Percentiles rank a stretch among this genome's conserved stretches.
These are phyloP conservation scores for Panaeolus cyanescens DNA, from an alignment of 768 basidiomycete species.

Conservation along the genomic window DNA sequence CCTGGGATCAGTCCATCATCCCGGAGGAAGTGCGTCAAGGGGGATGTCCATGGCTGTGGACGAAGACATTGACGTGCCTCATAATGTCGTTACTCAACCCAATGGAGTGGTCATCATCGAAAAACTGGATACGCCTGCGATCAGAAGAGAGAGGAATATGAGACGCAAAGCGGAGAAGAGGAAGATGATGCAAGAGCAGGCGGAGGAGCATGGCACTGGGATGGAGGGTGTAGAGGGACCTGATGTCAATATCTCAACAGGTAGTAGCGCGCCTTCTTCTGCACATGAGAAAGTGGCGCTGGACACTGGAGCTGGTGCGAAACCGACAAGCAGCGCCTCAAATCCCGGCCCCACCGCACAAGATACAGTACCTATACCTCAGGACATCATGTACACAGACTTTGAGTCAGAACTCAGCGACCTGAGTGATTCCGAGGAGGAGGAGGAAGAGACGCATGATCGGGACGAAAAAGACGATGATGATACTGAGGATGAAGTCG, in stretches of 20 bases:
- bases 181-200: conserved; percentile 6
- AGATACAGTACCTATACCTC: neutral
- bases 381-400: neutral
- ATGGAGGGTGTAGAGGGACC: conserved; percentile 6
- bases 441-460: conserved; percentile 14
- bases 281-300: neutral
- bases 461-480: conserved; percentile 9
- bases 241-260: conserved; percentile 10
- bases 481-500: conserved; percentile 8
- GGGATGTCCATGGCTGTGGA: conserved; percentile 11
- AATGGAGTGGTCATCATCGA: conserved; percentile 56
- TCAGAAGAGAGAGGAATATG: conserved; percentile 57
- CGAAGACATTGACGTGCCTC: conserved; percentile 18
- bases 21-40: conserved; percentile 6
- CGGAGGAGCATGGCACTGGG: neutral
- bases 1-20: conserved; percentile 15
- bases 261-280: conserved; percentile 19
- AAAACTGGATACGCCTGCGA: conserved; percentile 71
- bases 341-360: neutral
- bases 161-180: conserved; percentile 44
- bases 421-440: conserved; percentile 42
- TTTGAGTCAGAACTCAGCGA: conserved; percentile 45
- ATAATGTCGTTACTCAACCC: conserved; percentile 24
- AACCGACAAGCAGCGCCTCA: neutral
- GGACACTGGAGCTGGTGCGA: neutral